Conservation (phyloP, 306 rosid species). For the Fragaria nilgerrensis region DNA sequence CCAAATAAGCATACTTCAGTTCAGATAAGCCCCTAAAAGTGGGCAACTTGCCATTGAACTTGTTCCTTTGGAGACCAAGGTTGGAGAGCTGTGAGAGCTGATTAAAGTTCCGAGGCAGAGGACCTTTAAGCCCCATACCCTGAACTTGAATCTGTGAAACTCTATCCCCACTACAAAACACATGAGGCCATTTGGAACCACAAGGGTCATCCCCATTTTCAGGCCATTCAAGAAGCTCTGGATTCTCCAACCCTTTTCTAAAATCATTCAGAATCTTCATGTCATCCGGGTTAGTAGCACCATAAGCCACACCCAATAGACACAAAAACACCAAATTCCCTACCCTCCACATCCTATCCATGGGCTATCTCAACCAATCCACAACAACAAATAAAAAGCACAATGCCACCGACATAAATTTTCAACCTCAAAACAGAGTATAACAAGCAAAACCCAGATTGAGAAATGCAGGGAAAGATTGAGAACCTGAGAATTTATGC, state of each 20-base stretch:
- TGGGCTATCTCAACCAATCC: constrained; percentile 11
- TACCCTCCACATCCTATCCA: constrained; percentile 35
- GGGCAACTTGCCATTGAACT: constrained; percentile 58
- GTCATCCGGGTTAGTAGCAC: constrained; percentile 62
- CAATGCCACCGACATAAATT: constrained; percentile 26
- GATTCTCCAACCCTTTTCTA: constrained; percentile 61
- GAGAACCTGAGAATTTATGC: not conserved
- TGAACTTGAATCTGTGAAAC: constrained; percentile 77
- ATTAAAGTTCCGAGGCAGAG: constrained; percentile 65
- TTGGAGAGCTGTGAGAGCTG: constrained; percentile 67
- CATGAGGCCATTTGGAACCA: constrained; percentile 69
- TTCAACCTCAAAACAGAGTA: constrained; percentile 12
- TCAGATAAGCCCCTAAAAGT: constrained; percentile 68
- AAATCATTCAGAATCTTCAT: constrained; percentile 64
- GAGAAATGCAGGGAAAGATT: constrained; percentile 11
- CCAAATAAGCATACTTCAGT: constrained; percentile 70
- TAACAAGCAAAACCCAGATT: constrained; percentile 16
- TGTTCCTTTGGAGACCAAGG: constrained; percentile 76
- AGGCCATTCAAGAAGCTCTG: constrained; percentile 76
- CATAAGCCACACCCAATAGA: constrained; percentile 29
- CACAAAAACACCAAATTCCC: constrained; percentile 32
- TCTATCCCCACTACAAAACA: constrained; percentile 58
- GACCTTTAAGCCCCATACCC: constrained; percentile 61
- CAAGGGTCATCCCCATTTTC: constrained; percentile 65
- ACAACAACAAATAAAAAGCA: constrained; percentile 9